phyloP scores from a whole-genome alignment of 345 rosid genomes.

The Bruguiera gymnorhiza region DNA sequence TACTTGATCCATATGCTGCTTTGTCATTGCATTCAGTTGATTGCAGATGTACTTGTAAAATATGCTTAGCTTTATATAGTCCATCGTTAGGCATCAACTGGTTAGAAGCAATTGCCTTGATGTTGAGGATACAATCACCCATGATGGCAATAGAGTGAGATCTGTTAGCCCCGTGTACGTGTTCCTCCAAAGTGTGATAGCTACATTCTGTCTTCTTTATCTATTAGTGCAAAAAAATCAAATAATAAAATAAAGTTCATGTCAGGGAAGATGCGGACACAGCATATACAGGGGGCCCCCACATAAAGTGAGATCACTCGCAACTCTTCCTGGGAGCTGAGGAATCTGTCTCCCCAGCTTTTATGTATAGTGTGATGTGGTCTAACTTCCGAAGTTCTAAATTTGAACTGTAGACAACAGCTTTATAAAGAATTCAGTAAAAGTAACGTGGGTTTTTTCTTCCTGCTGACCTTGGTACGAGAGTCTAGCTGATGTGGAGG shows the following conservation, averaged over 20 bases:
- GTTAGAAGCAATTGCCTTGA: background rate
- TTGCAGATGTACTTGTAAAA: background rate
- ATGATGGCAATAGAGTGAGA: background rate
- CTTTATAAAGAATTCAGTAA: too few species aligned
- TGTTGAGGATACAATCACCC: background rate
- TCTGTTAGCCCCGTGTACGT: background rate
- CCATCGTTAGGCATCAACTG: background rate
- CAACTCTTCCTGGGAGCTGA: background rate
- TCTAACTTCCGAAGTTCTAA: too few species aligned
- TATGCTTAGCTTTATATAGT: background rate
- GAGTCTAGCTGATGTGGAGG: too few species aligned
- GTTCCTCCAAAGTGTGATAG: background rate
- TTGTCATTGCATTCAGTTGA: background rate
- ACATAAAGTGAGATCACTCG: background rate
- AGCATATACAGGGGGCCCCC: background rate
- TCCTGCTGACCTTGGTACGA: too few species aligned
- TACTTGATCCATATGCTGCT: too few species aligned
- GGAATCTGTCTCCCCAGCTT: background rate
- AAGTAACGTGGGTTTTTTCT: too few species aligned
- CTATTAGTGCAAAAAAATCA: background rate
- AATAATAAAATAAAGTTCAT: background rate
- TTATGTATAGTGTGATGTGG: background rate
- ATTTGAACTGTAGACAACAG: too few species aligned
- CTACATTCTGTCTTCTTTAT: background rate
- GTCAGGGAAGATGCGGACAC: conserved; percentile 5